Base-by-base conservation (phyloP, 192 early-diverging fungal species). In the Coemansia sp. region DNA sequence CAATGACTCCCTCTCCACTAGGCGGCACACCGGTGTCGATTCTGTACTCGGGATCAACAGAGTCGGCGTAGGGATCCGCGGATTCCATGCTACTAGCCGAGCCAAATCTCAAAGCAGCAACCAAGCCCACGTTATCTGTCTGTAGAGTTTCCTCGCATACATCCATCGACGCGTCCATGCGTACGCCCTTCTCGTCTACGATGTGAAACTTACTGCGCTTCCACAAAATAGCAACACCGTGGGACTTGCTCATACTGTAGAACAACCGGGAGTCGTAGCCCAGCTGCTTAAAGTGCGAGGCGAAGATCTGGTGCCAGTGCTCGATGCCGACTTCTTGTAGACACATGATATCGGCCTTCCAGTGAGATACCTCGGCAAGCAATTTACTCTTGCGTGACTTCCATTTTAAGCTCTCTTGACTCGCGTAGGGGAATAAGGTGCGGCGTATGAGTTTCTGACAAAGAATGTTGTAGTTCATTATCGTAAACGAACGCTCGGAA, bases 401-500 rank as follows among this genome's bases (percentile, higher is more conserved):
- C 85, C 84, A 84, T 17, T 79, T 83, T 24, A 89, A 74, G 8
- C 84, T 78, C 19, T 74, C 69, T 31, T 85, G 82, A 62, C 73
- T 84, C 8, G 86, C 83, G 41, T 87, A 84, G 1, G 86, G 86
- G 51, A 86, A 89, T 61, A 86, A 80, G 19, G 73, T 68, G 27
- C 88, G 79, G 13, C 77, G 72, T 27, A 87, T 73, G 16, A 89
- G 71, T 13, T 73, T 78, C 42, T 89, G 88, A 57, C 87, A 87
- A 2, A 89, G 70, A 16, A 87, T 69, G 56, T 89, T 89, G 77
- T 87, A 89, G 73, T 77, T 77, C 88, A 90, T 88, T 46, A 88
- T 62, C 3, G 85, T 81, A 42, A 85, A 72, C 31, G 72, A 65
- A 24, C 39, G 39, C 31, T 29, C 24, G 17, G 65, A 5, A 33